Evolutionary conservation across 345 rosid species (phyloP).

Genomic region (Murraya koenigii): DNA sequence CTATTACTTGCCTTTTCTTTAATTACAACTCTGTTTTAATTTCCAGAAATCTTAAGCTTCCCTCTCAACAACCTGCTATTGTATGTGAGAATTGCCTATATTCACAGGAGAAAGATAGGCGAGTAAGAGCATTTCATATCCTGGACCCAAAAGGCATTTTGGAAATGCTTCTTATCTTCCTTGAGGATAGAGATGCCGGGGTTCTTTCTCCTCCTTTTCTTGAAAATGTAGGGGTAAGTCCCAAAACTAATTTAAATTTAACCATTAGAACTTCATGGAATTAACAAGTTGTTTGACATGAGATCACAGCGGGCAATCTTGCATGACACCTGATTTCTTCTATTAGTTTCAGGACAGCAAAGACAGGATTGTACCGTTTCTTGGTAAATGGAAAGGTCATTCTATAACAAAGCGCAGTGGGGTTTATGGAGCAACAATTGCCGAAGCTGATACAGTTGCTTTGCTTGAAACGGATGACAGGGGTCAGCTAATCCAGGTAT

Average conservation of each 20-base stretch:
- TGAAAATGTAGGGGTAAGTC: constrained; percentile 35
- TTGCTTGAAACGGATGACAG: constrained; percentile 61
- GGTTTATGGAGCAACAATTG: constrained; percentile 81
- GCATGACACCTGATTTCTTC: neutral
- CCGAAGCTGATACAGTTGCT: constrained; percentile 63
- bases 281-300: constrained; percentile 2
- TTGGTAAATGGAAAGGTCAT: constrained; percentile 90
- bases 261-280: neutral
- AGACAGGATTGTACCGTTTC: constrained; percentile 58
- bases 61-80: constrained; percentile 69
- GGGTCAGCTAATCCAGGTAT: constrained; percentile 71
- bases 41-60: constrained; percentile 79
- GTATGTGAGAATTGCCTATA: constrained; percentile 90
- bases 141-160: constrained; percentile 80
- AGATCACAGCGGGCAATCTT: neutral
- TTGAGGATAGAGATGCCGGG: constrained; percentile 64
- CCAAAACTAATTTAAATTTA: neutral
- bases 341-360: constrained; percentile 40
- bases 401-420: constrained; percentile 83
- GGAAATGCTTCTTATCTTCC: constrained; percentile 82
- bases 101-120: constrained; percentile 58
- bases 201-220: constrained; percentile 50
- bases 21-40: neutral
- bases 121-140: constrained; percentile 87
- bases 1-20: neutral